Evolutionary conservation across 2,329 filamentous ascomycete genomes (phyloP).

Genomic region (Aspergillus niger): DNA sequence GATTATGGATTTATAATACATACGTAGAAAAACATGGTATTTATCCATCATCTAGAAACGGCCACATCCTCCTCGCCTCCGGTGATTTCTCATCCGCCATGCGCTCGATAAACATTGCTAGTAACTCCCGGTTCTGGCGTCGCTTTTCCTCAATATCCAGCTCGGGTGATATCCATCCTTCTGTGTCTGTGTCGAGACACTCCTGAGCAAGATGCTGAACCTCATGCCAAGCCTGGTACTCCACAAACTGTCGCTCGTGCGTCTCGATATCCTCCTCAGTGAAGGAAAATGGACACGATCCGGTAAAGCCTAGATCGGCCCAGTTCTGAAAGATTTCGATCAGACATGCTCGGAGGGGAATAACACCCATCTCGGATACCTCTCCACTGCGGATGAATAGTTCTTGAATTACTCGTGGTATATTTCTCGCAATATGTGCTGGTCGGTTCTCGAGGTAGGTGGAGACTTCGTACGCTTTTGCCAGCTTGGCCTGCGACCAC

Average conservation of each 20-base stretch:
- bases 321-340: slow-evolving; percentile 35
- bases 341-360: slow-evolving; percentile 38
- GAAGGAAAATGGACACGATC: slow-evolving; percentile 33
- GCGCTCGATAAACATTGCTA: slow-evolving; percentile 22
- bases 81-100: slow-evolving; percentile 21
- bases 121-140: slow-evolving; percentile 30
- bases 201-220: slow-evolving; percentile 30
- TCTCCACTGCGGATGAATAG: no score
- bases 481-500: slow-evolving; percentile 20
- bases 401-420: no score
- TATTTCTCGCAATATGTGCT: slow-evolving; percentile 25
- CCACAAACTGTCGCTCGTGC: slow-evolving; percentile 33
- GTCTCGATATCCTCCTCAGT: slow-evolving; percentile 29
- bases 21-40: no score
- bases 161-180: slow-evolving; percentile 39
- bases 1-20: no score
- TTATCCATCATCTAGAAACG: slow-evolving; percentile 15
- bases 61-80: slow-evolving; percentile 24
- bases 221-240: slow-evolving; percentile 32
- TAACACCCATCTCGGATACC: slow-evolving; percentile 26
- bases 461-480: slow-evolving; percentile 36
- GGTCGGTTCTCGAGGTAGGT: slow-evolving; percentile 25
- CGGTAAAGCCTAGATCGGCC: slow-evolving; percentile 27
- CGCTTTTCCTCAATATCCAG: slow-evolving; percentile 30
- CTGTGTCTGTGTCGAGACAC: slow-evolving; percentile 35